Base-by-base conservation (phyloP, 1,284 basidiomycete species). In the Cystobasidium slooffiae region DNA sequence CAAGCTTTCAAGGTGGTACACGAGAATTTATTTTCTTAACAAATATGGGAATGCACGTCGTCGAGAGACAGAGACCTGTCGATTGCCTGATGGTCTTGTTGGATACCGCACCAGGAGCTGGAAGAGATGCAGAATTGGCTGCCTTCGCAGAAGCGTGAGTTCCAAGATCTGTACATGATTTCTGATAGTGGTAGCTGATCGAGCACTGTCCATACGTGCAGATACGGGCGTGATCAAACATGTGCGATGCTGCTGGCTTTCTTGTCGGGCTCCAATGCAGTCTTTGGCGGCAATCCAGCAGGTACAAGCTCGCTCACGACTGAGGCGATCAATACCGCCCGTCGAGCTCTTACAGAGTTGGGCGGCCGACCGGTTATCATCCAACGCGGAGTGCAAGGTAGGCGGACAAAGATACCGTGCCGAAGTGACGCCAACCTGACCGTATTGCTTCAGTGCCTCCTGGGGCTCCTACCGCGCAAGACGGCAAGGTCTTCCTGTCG, bases 211-310 rank as follows among this genome's bases (percentile, higher is more conserved):
- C 24, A 9, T 47, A 10, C 41, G n/a, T 55, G 20, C 76, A 94
- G 92, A 79, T 94, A 90, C 82, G 92, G 93, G 56, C 87, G 91
- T 64, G 90, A 93, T 81, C 91, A 97, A 80, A 91, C 91, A 1
- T 95, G 93, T 80, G 90, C 92, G 14, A 95, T 96, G 89, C 87
- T 94, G n/a, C 86, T 97, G 14, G 91, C 89, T 16, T 81, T 86
- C 65, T 83, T 87, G 87, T 80, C 83, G 0, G 77, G 80, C 43
- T 83, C 84, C 66, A 79, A 68, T 44, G 67, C 68, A 20, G 70
- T 76, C 12, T 58, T 69, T 14, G 46, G 46, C 16, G 37, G 74
- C 16, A 31, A 61, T 31, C 37, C 43, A 24, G 61, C 46, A 44
- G 62, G 58, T 31, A 74, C 72, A 47, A 55, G 39, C 43, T 51